Conservation (phyloP, 1,284 basidiomycete species). For the Exsudoporus floridanus region DNA sequence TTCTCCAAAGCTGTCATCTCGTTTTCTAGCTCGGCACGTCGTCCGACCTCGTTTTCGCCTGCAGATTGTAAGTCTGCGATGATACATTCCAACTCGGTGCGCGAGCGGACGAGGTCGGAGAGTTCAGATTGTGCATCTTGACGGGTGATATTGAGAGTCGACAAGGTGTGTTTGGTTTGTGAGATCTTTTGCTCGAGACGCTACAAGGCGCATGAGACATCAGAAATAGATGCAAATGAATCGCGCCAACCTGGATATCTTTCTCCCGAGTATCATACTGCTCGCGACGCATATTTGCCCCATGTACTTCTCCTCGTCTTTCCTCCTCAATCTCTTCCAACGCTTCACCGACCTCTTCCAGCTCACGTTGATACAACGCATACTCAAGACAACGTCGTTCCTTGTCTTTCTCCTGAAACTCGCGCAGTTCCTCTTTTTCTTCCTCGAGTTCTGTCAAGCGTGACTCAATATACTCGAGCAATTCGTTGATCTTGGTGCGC, state of each 20-base stretch:
- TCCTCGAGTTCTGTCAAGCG: constrained; percentile 90
- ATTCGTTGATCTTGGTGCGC: constrained; percentile 86
- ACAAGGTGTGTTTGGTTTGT: constrained; percentile 67
- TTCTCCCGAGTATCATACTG: constrained; percentile 84
- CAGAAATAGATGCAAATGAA: constrained; percentile 4
- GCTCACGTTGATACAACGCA: constrained; percentile 86
- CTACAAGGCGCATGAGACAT: constrained; percentile 39
- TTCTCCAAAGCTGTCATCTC: constrained; percentile 65
- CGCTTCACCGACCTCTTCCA: constrained; percentile 84
- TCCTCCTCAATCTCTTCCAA: constrained; percentile 86
- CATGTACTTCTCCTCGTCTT: constrained; percentile 78
- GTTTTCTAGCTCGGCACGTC: constrained; percentile 60
- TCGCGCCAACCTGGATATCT: constrained; percentile 65
- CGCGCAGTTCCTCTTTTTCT: constrained; percentile 96
- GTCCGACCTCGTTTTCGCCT: constrained; percentile 57
- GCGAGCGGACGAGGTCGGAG: constrained; percentile 73
- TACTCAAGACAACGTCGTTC: constrained; percentile 96
- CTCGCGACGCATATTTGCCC: constrained; percentile 76
- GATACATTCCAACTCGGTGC: constrained; percentile 82
- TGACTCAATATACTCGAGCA: constrained; percentile 89
- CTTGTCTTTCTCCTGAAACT: constrained; percentile 94
- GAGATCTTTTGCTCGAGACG: constrained; percentile 74
- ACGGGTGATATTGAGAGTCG: constrained; percentile 68
- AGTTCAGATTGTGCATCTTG: constrained; percentile 75
- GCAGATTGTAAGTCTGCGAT: constrained; percentile 78